phyloP scores from a whole-genome alignment of 2,329 filamentous ascomycete species.

The Calonectria pteridis region DNA sequence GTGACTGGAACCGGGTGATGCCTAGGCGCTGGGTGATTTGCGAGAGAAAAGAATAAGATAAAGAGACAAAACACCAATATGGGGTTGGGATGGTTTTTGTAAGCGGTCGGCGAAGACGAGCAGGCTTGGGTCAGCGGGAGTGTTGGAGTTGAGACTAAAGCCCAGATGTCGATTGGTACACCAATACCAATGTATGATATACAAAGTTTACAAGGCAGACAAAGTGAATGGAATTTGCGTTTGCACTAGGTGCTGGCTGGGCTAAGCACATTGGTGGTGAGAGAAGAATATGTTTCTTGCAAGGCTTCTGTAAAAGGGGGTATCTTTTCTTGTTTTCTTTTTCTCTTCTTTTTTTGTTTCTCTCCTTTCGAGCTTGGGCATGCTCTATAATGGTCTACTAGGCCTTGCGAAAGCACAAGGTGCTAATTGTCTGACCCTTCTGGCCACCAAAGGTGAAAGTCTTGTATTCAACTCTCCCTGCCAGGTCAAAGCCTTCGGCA shows the following conservation, averaged over 20 bases:
- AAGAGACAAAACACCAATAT: constrained; percentile 20
- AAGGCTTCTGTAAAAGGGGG: constrained; percentile 2
- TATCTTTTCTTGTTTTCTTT: constrained; percentile 19
- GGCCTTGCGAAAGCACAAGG: constrained; percentile 79
- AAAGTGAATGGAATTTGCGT: constrained; percentile 40
- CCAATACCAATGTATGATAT: constrained; percentile 45
- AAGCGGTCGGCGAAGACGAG: constrained; percentile 16
- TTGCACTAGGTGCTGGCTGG: constrained; percentile 32
- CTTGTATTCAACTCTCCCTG: constrained; percentile 81
- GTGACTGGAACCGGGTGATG: constrained; percentile 15
- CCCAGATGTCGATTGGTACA: constrained; percentile 31
- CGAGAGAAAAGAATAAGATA: constrained; percentile 14
- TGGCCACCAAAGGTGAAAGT: constrained; percentile 91
- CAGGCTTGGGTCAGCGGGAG: constrained; percentile 19
- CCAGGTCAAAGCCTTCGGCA: constrained; percentile 66
- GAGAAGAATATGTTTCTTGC: background rate
- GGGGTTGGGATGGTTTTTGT: background rate
- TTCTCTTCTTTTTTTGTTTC: background rate
- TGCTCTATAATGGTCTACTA: constrained; percentile 8
- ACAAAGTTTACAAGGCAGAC: constrained; percentile 32
- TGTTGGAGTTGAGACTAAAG: constrained; percentile 23
- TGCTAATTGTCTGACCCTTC: constrained; percentile 90
- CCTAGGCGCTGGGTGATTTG: constrained; percentile 8
- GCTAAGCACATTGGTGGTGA: constrained; percentile 12
- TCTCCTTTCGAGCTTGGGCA: background rate